Conservation (phyloP, 495 filamentous ascomycete genomes). For the Chaetomium fimeti region DNA sequence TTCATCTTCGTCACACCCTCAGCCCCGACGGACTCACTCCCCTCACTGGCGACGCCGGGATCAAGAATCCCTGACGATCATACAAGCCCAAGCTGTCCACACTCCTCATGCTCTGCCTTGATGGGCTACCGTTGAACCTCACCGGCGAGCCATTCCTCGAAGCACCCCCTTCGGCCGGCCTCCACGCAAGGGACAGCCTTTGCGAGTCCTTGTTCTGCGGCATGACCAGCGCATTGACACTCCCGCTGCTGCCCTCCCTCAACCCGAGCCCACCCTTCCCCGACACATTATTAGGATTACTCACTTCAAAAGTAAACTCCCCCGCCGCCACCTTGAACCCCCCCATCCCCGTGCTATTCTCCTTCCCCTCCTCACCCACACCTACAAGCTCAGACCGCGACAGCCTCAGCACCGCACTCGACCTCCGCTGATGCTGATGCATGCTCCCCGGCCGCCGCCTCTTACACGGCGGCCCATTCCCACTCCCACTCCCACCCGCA, state of each 20-base stretch:
- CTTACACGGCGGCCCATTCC: slow-evolving; percentile 7
- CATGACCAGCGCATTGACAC: slow-evolving; percentile 3
- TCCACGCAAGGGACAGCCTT: slow-evolving; percentile 9
- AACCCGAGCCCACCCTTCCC: slow-evolving; percentile 6
- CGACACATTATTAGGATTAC: slow-evolving; percentile 3
- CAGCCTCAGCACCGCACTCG: slow-evolving; percentile 3
- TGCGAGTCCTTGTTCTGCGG: slow-evolving; percentile 1
- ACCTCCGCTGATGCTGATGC: slow-evolving; percentile 9
- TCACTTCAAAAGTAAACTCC: slow-evolving; percentile 20
- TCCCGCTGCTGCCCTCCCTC: slow-evolving; percentile 17
- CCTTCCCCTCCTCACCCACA: slow-evolving; percentile 16
- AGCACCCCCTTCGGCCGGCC: neutral
- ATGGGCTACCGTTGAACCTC: neutral
- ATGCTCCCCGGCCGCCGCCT: slow-evolving; percentile 12
- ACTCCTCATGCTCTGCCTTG: slow-evolving; percentile 18
- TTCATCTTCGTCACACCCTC: slow-evolving; percentile 6
- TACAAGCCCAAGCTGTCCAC: slow-evolving; percentile 28
- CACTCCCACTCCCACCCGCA: slow-evolving; percentile 1
- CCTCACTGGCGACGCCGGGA: slow-evolving; percentile 19
- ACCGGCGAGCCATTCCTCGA: slow-evolving; percentile 1
- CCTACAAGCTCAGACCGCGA: neutral
- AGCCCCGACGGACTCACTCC: slow-evolving; percentile 17
- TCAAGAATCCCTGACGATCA: slow-evolving; percentile 29
- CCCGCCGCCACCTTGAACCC: slow-evolving; percentile 15
- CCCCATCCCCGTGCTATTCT: slow-evolving; percentile 1